A percentile compares a stretch with the other conserved stretches of the same genome.
phyloP scores from a whole-genome alignment of 2,329 filamentous ascomycete species.

The Diaporthe caulivora region DNA sequence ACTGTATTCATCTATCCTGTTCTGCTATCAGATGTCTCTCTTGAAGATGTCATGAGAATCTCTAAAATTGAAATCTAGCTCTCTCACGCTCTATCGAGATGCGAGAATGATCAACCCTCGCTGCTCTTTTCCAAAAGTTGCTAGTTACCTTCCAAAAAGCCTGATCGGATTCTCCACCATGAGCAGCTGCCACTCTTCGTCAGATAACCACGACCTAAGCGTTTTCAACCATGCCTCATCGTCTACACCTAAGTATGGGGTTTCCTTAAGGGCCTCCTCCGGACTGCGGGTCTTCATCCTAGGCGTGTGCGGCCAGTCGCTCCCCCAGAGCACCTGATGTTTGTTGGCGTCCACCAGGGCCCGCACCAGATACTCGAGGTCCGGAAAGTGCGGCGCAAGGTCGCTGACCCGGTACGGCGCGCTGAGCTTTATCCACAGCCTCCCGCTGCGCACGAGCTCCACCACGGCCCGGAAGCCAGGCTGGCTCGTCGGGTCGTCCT shows the following conservation, averaged over 20 bases:
- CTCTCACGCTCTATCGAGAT: too few relatives aligned
- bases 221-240: slow-evolving; percentile 44
- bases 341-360: slow-evolving; percentile 50
- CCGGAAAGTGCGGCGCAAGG: slow-evolving; percentile 47
- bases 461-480: slow-evolving; percentile 48
- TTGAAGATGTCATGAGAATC: too few relatives aligned
- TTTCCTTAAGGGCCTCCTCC: slow-evolving; percentile 50
- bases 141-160: not conserved
- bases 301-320: slow-evolving; percentile 55
- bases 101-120: too few relatives aligned
- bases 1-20: too few relatives aligned
- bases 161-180: not conserved
- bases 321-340: slow-evolving; percentile 51
- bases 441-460: slow-evolving; percentile 47
- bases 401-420: slow-evolving; percentile 52
- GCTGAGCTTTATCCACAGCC: slow-evolving; percentile 53
- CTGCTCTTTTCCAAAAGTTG: not conserved
- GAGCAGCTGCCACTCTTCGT: slow-evolving; percentile 29
- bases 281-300: slow-evolving; percentile 51
- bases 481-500: slow-evolving; percentile 45
- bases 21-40: too few relatives aligned
- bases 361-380: slow-evolving; percentile 48
- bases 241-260: slow-evolving; percentile 44
- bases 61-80: too few relatives aligned
- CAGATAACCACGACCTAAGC: slow-evolving; percentile 43